Percentiles rank a stretch among this genome's conserved stretches.
Evolutionary conservation across 352 stramenopile species (phyloP).

Genomic region (Phytopythium ostracodes): DNA sequence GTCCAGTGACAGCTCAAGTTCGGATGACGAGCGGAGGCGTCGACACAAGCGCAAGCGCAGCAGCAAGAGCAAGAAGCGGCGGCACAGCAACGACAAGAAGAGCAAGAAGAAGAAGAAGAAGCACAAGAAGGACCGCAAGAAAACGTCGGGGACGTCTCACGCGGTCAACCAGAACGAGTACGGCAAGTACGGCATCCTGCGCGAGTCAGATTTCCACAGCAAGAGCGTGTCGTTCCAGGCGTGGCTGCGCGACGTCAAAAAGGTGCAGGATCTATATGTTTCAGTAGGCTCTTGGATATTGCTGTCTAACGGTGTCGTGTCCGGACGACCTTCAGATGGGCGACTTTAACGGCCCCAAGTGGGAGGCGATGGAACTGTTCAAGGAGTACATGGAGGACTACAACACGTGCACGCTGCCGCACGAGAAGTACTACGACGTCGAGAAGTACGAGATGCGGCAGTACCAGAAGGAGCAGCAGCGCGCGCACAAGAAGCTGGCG

Average conservation of each 20-base stretch:
- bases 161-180: conserved; percentile 91
- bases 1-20: conserved; percentile 12
- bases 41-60: conserved; percentile 15
- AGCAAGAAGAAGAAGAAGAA: conserved; percentile 59
- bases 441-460: conserved; percentile 96
- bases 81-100: conserved; percentile 11
- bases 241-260: conserved; percentile 94
- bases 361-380: conserved; percentile 89
- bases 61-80: conserved; percentile 27
- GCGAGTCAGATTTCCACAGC: conserved; percentile 88
- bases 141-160: conserved; percentile 10
- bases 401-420: conserved; percentile 96
- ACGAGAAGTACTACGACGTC: conserved; percentile 98
- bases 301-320: background rate
- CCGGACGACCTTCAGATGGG: conserved; percentile 28
- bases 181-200: conserved; percentile 96
- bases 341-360: conserved; percentile 85
- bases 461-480: conserved; percentile 83
- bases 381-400: conserved; percentile 96
- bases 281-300: too few species aligned
- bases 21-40: conserved; percentile 11
- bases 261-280: too few species aligned
- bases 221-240: conserved; percentile 93
- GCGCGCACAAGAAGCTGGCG: conserved; percentile 30
- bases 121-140: conserved; percentile 20